Percentiles rank a stretch among this genome's conserved stretches.
phyloP scores from a whole-genome alignment of 2,329 filamentous ascomycete species.

The Colletotrichum abscissum region DNA sequence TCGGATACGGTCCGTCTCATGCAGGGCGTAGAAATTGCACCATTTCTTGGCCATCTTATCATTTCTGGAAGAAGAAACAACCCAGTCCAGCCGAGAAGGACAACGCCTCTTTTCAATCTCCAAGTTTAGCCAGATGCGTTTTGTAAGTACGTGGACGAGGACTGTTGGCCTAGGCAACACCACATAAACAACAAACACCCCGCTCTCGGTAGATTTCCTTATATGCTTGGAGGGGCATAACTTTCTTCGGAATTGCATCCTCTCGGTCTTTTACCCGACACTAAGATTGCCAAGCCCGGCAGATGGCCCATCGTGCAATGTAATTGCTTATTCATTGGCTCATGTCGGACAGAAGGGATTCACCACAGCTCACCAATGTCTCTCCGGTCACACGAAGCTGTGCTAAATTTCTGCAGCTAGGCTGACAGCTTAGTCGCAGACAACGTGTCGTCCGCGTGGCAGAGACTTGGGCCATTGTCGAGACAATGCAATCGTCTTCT shows the following conservation, averaged over 20 bases:
- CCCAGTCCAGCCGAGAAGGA: neutral
- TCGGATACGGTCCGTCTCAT: conserved; percentile 27
- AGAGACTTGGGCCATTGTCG: neutral
- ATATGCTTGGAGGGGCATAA: neutral
- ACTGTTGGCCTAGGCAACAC: conserved; percentile 12
- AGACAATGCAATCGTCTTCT: neutral
- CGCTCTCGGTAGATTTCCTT: conserved; percentile 17
- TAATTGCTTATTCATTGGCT: conserved; percentile 6
- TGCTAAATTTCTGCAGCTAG: neutral
- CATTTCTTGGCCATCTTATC: conserved; percentile 31
- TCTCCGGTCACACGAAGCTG: neutral
- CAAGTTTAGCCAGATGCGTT: conserved; percentile 17
- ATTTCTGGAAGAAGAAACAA: conserved; percentile 24
- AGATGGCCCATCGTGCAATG: conserved; percentile 4
- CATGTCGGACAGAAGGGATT: neutral
- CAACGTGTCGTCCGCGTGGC: neutral
- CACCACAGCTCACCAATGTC: neutral
- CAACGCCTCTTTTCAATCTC: neutral
- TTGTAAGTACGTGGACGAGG: neutral
- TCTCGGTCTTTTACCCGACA: conserved; percentile 27
- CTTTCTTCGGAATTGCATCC: conserved; percentile 7
- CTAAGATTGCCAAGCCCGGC: conserved; percentile 12
- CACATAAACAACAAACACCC: conserved; percentile 2
- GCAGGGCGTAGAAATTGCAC: conserved; percentile 24
- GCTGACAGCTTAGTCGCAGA: neutral